Evolutionary conservation across 345 rosid genomes (phyloP), one percentile per base, ranked within the genome.

Genomic region (Dipteronia sinensis): DNA sequence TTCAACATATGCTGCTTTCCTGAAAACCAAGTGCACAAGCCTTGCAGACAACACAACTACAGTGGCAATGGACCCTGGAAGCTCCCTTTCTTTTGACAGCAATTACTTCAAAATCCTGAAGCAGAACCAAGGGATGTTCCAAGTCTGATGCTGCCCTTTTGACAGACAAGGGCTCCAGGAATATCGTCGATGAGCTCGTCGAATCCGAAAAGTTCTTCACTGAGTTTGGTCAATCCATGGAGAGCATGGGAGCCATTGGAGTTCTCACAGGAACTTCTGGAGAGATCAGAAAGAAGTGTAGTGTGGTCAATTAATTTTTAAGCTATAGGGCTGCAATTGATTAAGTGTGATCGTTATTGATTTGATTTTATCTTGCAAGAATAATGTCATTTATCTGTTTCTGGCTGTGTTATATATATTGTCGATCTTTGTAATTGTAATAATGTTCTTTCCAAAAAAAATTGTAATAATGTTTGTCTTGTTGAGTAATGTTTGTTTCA

Each of bases 251-350:
- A 27, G 78, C 62, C 20, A 46, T 84, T 38, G 65, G 69, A 29
- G 71, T 68, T 16, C 78, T 78, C 47, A 82, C 87, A 1, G 87
- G 89, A 19, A 56, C 31, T 1, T n/a, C 77, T 2, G 89, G 89
- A 25, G 78, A 84, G 74, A 80, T 86, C 19, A 82, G 89, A 62
- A 74, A 80, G 66, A 69, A 80, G 31, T 82, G 89, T 53, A 67
- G 63, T 38, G 68, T 29, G 49, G 31, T 78, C 19, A 86, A 83
- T 19, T 78, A n/a, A 29, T 56, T 23, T 38, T 55, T 42, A 42
- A 42, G 10, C 10, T 42, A 42, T 7, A 42, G 9, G 46, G 38
- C 38, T 34, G 38, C 38, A 34, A 34, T 34, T 34, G 38, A 34
- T 42, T 8, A 42, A 42, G 10, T 19, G 2, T 56, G 2, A 17